phyloP scores from a whole-genome alignment of 2,329 filamentous ascomycete species.

The Pseudogymnoascus sp. region DNA sequence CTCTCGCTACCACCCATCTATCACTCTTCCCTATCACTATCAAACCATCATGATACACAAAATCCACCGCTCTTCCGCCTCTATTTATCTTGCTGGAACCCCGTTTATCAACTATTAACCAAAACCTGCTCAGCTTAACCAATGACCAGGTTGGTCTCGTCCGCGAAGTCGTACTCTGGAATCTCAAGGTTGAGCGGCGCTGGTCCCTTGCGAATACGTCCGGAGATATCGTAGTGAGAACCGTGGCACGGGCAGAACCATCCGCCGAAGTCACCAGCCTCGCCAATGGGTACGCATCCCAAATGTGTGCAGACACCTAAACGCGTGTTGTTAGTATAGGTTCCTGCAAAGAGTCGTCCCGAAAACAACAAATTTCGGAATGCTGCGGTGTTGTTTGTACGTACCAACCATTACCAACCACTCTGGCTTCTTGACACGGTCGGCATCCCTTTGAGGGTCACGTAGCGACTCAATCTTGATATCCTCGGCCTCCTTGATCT shows the following conservation, averaged over 20 bases:
- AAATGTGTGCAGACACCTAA: slow-evolving; percentile 96
- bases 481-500: slow-evolving; percentile 92
- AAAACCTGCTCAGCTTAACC: slow-evolving; percentile 53
- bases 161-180: slow-evolving; percentile 83
- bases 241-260: slow-evolving; percentile 99
- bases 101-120: slow-evolving; percentile 8
- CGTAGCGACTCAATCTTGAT: slow-evolving; percentile 74
- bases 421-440: slow-evolving; percentile 96
- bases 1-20: slow-evolving; percentile 10
- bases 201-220: slow-evolving; percentile 93
- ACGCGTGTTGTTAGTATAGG: slow-evolving; percentile 11
- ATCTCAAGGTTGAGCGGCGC: slow-evolving; percentile 97
- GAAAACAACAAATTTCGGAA: neutral
- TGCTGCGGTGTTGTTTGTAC: slow-evolving; percentile 10
- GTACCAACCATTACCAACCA: slow-evolving; percentile 98
- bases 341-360: slow-evolving; percentile 16
- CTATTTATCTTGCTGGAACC: slow-evolving; percentile 25
- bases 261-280: slow-evolving; percentile 94
- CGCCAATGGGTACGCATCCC: slow-evolving; percentile 97
- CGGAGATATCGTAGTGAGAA: slow-evolving; percentile 99
- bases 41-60: slow-evolving; percentile 11
- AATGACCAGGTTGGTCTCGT: slow-evolving; percentile 81
- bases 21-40: slow-evolving; percentile 10
- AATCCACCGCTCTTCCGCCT: slow-evolving; percentile 20
- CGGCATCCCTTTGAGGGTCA: slow-evolving; percentile 83